Evolutionary conservation across 2,329 filamentous ascomycete genomes (phyloP).

Genomic region (Lasiodiplodia hormozganensis): DNA sequence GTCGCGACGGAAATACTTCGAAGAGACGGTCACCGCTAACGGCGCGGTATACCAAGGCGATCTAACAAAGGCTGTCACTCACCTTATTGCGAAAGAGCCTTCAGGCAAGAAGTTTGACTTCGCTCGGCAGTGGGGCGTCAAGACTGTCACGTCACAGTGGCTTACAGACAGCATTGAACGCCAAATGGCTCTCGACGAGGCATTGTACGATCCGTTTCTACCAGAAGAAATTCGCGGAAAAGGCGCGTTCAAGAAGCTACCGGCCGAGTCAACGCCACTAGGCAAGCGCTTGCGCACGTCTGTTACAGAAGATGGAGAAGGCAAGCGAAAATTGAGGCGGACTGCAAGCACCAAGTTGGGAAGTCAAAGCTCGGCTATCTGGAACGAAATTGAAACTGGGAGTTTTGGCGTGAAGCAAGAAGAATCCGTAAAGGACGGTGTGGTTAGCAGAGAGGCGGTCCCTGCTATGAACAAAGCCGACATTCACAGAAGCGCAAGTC

Average conservation of each 20-base stretch:
- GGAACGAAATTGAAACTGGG: conserved; percentile 79
- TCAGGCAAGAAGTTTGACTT: conserved; percentile 90
- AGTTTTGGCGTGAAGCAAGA: conserved; percentile 38
- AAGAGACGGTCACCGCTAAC: conserved; percentile 69
- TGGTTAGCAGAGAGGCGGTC: conserved; percentile 30
- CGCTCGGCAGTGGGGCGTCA: conserved; percentile 82
- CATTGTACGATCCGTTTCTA: conserved; percentile 78
- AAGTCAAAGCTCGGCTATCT: conserved; percentile 82
- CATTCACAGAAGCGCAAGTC: conserved; percentile 30
- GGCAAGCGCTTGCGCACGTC: conserved; percentile 42
- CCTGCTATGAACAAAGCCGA: conserved; percentile 19
- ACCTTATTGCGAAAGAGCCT: conserved; percentile 80
- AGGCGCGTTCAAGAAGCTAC: conserved; percentile 70
- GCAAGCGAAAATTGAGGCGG: conserved; percentile 81
- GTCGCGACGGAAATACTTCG: conserved; percentile 72
- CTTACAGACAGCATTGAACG: conserved; percentile 80
- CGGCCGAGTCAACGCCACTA: conserved; percentile 48
- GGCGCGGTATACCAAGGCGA: conserved; percentile 89
- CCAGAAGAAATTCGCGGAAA: conserved; percentile 74
- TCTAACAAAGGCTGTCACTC: conserved; percentile 83
- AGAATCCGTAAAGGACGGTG: conserved; percentile 33
- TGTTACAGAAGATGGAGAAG: conserved; percentile 51
- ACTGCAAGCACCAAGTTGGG: conserved; percentile 85
- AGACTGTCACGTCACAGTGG: conserved; percentile 84
- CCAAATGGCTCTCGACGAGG: conserved; percentile 90